These are phyloP conservation scores for Penicillium sp. DNA, from an alignment of 2,329 filamentous ascomycete species.

Conservation along the genomic window DNA sequence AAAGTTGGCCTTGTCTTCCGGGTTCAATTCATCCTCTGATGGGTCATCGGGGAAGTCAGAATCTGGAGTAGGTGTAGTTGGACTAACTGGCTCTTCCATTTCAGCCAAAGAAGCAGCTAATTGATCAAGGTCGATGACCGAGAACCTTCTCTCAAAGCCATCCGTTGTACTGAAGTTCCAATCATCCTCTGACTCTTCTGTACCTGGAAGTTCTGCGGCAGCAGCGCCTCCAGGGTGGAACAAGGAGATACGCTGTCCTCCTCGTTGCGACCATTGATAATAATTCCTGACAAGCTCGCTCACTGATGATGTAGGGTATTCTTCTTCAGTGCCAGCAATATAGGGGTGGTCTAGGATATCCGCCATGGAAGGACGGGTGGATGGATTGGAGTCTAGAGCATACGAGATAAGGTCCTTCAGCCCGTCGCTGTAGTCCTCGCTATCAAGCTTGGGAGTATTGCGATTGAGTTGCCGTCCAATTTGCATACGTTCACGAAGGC, in stretches of 20 bases:
- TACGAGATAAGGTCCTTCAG: constrained; percentile 47
- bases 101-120: constrained; percentile 48
- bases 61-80: constrained; percentile 27
- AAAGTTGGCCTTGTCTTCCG: constrained; percentile 52
- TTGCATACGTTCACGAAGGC: constrained; percentile 48
- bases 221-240: constrained; percentile 61
- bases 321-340: constrained; percentile 42
- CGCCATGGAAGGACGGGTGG: constrained; percentile 47
- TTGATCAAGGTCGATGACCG: constrained; percentile 47
- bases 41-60: constrained; percentile 30
- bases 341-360: constrained; percentile 49
- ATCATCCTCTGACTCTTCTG: constrained; percentile 50
- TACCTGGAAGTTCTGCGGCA: constrained; percentile 52
- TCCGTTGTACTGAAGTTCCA: constrained; percentile 68
- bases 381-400: constrained; percentile 45
- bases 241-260: constrained; percentile 54
- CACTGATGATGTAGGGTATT: constrained; percentile 46
- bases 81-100: constrained; percentile 42
- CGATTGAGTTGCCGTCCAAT: constrained; percentile 47
- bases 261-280: constrained; percentile 50
- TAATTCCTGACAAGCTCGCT: constrained; percentile 49
- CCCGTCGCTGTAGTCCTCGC: constrained; percentile 44
- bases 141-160: constrained; percentile 56
- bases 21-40: constrained; percentile 36
- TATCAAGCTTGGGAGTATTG: constrained; percentile 43